These are phyloP conservation scores for Solanum corneliomulleri DNA, from an alignment of 257 asterid species.

Conservation along the genomic window DNA sequence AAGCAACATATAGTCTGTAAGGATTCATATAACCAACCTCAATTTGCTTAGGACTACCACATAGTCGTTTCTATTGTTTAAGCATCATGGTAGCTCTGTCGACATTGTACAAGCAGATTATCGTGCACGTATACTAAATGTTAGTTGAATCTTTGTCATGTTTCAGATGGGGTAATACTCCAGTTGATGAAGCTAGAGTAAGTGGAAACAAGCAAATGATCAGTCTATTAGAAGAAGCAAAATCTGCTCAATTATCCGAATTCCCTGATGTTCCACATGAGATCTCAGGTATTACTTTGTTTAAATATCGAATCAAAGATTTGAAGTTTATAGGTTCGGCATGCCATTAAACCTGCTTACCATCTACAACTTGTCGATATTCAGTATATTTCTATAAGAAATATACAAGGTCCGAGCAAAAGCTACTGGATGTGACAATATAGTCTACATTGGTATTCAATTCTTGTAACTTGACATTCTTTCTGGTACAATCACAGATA, in stretches of 20 bases:
- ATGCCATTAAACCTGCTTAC: background rate
- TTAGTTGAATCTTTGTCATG: background rate
- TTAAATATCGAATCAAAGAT: background rate
- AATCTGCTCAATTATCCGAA: conserved; percentile 32
- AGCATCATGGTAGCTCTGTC: background rate
- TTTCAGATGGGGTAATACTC: conserved; percentile 77
- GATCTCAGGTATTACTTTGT: conserved; percentile 30
- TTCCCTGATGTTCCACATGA: conserved; percentile 26
- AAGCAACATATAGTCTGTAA: background rate
- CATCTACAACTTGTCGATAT: background rate
- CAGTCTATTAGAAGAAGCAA: conserved; percentile 59
- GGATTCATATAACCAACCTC: background rate
- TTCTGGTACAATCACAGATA: conserved; percentile 23
- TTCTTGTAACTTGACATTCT: background rate
- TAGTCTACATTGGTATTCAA: background rate
- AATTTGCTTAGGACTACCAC: background rate
- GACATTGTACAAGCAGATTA: background rate
- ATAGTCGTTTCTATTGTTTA: background rate
- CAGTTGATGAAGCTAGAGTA: conserved; percentile 65
- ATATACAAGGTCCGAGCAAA: background rate
- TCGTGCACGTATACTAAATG: background rate
- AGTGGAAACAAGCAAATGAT: conserved; percentile 71
- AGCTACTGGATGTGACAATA: background rate
- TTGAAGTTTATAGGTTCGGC: background rate
- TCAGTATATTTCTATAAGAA: background rate